These are phyloP conservation scores for Fusarium hostae DNA, from an alignment of 2,329 filamentous ascomycete genomes.

Conservation along the genomic window DNA sequence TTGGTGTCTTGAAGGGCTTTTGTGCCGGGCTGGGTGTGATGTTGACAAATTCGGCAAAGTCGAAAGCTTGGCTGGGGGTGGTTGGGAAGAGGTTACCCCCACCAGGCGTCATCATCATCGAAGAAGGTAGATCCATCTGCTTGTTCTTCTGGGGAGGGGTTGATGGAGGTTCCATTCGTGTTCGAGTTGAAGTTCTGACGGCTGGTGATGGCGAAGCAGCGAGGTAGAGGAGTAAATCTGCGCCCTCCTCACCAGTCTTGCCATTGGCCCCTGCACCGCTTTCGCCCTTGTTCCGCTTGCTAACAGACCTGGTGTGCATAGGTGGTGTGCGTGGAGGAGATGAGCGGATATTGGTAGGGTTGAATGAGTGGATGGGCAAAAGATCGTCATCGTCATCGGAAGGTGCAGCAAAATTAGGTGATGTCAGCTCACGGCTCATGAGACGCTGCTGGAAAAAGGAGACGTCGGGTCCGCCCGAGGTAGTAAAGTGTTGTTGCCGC, in stretches of 20 bases:
- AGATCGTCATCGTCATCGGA: slow-evolving; percentile 87
- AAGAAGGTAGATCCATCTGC: slow-evolving; percentile 78
- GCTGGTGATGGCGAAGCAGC: slow-evolving; percentile 92
- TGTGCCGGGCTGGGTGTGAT: slow-evolving; percentile 96
- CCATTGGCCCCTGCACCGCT: slow-evolving; percentile 54
- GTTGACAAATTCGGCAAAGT: slow-evolving; percentile 97
- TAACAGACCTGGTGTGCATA: slow-evolving; percentile 64
- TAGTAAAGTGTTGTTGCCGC: slow-evolving; percentile 79
- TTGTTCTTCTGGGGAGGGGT: slow-evolving; percentile 78
- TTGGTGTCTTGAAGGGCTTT: slow-evolving; percentile 85
- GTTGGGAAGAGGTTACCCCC: slow-evolving; percentile 75
- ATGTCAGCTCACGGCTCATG: slow-evolving; percentile 70
- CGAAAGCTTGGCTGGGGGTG: slow-evolving; percentile 86
- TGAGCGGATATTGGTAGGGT: slow-evolving; percentile 71
- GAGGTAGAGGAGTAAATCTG: slow-evolving; percentile 83
- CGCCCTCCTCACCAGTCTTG: slow-evolving; percentile 80
- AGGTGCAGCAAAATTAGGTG: slow-evolving; percentile 69
- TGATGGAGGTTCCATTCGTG: slow-evolving; percentile 74
- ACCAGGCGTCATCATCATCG: slow-evolving; percentile 88
- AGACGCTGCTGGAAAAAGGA: slow-evolving; percentile 82
- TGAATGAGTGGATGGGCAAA: slow-evolving; percentile 80
- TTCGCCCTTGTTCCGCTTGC: slow-evolving; percentile 61
- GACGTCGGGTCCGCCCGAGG: slow-evolving; percentile 74
- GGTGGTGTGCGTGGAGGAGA: slow-evolving; percentile 89
- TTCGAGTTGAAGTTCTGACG: slow-evolving; percentile 59